These are phyloP conservation scores for Populus trichocarpa DNA, from an alignment of 441 rosid genomes.

Conservation along the genomic window DNA sequence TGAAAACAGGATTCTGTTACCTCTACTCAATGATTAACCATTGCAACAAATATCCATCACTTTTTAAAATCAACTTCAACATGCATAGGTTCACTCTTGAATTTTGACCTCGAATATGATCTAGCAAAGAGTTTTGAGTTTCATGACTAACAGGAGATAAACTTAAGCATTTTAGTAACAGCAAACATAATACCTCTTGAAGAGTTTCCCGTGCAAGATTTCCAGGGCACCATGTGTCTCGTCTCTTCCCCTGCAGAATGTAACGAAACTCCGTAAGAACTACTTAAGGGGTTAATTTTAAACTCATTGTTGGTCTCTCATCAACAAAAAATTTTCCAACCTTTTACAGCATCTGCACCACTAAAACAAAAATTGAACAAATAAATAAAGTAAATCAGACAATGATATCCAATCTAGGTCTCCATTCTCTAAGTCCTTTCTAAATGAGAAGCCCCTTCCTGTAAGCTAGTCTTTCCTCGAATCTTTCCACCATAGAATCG, in stretches of 20 bases:
- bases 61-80: not conserved
- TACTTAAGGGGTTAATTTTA: not conserved
- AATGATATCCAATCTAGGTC: not conserved
- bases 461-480: no score
- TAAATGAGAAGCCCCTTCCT: no score
- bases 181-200: conserved; percentile 43
- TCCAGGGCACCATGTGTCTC: conserved; percentile 92
- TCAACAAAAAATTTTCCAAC: not conserved
- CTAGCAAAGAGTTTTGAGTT: conserved; percentile 1
- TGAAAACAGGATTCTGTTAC: not conserved
- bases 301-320: not conserved
- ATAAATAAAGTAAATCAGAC: not conserved
- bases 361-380: not conserved
- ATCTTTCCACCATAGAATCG: no score
- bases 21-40: not conserved
- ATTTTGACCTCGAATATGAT: not conserved
- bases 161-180: not conserved
- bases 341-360: not conserved
- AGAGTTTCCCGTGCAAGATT: conserved; percentile 51
- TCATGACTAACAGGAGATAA: not conserved
- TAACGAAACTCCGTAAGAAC: conserved; percentile 22
- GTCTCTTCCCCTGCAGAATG: conserved; percentile 65
- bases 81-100: not conserved
- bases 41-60: not conserved
- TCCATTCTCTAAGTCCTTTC: no score